Evolutionary conservation across 176 grass and related monocot genomes (phyloP), one percentile per base, ranked within the genome.

Genomic region (Sorghum bicolor): DNA sequence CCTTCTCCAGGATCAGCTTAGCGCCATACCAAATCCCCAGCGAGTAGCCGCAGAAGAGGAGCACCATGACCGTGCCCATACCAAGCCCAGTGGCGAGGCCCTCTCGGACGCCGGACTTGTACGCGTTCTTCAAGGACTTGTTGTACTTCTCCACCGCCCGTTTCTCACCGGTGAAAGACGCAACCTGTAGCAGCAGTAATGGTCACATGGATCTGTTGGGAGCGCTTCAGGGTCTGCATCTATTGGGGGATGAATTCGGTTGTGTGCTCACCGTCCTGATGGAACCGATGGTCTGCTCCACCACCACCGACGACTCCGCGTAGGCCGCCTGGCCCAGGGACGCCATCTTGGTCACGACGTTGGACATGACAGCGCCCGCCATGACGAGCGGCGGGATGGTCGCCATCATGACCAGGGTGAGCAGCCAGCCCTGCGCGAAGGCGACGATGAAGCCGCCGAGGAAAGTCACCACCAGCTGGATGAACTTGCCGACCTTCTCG

Each of bases 401-500:
- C 5, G 88, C 83, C 70, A 90, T 67, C 96, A 98, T 98, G 63
- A 98, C 93, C 2, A 98, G 87, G 10, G 96, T 94, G 58, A 98
- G 91, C 50, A 94, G 85, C 96, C 96, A 95, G 33, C 96, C 96
- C 72, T 98, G 87, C 68, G 83, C 91, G 85, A 98, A 98, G 63
- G 96, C 96, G 28, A 98, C 85, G 52, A 93, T 79, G 67, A 98
- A 98, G 32, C 96, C 96, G 76, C 96, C 96, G 10, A 95, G 64
- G 88, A 98, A 98, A 8, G 92, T 98, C 16, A 94, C 80, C 40
- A 93, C 76, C 1, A 99, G 67, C 89, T 98, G 96, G 69, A 95
- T 78, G 87, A 98, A 98, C 83, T 98, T 98, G 33, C 91, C 96
- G 67, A 99, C 97, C 93, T 99, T 99, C 84, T 99, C 97, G 3